These are phyloP conservation scores for Mycena indigotica DNA, from an alignment of 768 basidiomycete genomes.

Conservation along the genomic window DNA sequence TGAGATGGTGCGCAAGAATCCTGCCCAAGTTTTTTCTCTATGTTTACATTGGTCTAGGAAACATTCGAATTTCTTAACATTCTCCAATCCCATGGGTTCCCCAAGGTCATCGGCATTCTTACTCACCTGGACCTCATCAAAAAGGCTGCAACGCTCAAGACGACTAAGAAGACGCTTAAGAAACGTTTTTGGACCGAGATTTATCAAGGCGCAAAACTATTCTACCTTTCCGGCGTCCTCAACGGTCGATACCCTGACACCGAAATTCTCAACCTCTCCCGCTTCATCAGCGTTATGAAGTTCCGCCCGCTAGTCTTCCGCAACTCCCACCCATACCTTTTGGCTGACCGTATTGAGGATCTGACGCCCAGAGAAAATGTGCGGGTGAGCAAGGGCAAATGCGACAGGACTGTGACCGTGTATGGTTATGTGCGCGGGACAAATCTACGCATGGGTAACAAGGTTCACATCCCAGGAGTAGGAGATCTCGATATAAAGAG, in stretches of 20 bases:
- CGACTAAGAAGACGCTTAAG: slow-evolving; percentile 92
- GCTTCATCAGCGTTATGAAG: slow-evolving; percentile 98
- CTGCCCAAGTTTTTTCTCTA: neutral
- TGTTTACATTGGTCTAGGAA: slow-evolving; percentile 58
- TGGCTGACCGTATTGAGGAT: slow-evolving; percentile 94
- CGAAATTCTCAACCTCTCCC: slow-evolving; percentile 93
- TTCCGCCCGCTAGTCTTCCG: slow-evolving; percentile 97
- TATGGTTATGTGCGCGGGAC: slow-evolving; percentile 96
- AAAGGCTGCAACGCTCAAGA: slow-evolving; percentile 80
- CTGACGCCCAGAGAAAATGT: slow-evolving; percentile 86
- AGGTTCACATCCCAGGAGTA: slow-evolving; percentile 92
- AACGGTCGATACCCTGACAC: slow-evolving; percentile 97
- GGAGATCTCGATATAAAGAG: slow-evolving; percentile 83
- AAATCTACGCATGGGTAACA: slow-evolving; percentile 71
- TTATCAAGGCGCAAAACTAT: slow-evolving; percentile 97
- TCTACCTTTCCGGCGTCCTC: slow-evolving; percentile 94
- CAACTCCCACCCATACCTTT: slow-evolving; percentile 91
- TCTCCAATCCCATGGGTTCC: slow-evolving; percentile 95
- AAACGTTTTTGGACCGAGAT: slow-evolving; percentile 99
- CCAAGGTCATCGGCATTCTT: slow-evolving; percentile 96
- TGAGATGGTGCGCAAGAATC: slow-evolving; percentile 77
- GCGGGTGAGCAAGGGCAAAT: slow-evolving; percentile 78
- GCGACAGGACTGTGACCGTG: slow-evolving; percentile 89
- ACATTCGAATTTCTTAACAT: slow-evolving; percentile 98
- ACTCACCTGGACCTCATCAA: slow-evolving; percentile 97